Evolutionary conservation across 192 early-diverging fungal genomes (phyloP).

Genomic region (Linnemannia hyalina): DNA sequence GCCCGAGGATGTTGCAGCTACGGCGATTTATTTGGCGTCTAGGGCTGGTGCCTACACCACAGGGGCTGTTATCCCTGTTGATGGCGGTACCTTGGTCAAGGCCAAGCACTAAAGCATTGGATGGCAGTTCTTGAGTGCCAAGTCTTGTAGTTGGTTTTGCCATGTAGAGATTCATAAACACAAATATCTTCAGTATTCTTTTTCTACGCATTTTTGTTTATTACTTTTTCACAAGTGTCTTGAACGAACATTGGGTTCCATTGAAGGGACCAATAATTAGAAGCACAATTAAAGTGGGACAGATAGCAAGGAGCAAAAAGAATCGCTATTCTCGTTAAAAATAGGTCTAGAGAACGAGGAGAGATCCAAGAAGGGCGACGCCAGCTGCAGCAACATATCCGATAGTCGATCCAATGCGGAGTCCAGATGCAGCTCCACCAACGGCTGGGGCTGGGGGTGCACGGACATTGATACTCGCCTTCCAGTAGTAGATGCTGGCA

Average conservation of each 20-base stretch:
- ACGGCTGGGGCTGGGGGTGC: background rate
- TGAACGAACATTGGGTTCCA: no score
- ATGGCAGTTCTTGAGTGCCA: background rate
- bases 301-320: background rate
- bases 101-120: constrained; percentile 55
- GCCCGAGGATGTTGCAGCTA: constrained; percentile 89
- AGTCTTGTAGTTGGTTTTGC: no score
- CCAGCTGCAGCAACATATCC: background rate
- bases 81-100: constrained; percentile 76
- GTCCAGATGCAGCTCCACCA: background rate
- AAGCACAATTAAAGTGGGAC: background rate
- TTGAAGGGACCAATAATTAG: background rate
- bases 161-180: no score
- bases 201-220: no score
- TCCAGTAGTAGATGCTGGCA: constrained; percentile 20
- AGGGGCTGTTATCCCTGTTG: constrained; percentile 85
- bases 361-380: background rate
- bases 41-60: constrained; percentile 85
- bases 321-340: background rate
- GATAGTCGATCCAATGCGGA: background rate
- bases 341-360: constrained; percentile 3
- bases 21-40: constrained; percentile 82
- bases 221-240: no score
- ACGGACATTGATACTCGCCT: background rate
- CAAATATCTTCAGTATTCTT: no score